Percentiles rank a stretch among this genome's conserved stretches.
Evolutionary conservation across 768 basidiomycete species (phyloP).

Genomic region (Pleurotus tuoliensis): DNA sequence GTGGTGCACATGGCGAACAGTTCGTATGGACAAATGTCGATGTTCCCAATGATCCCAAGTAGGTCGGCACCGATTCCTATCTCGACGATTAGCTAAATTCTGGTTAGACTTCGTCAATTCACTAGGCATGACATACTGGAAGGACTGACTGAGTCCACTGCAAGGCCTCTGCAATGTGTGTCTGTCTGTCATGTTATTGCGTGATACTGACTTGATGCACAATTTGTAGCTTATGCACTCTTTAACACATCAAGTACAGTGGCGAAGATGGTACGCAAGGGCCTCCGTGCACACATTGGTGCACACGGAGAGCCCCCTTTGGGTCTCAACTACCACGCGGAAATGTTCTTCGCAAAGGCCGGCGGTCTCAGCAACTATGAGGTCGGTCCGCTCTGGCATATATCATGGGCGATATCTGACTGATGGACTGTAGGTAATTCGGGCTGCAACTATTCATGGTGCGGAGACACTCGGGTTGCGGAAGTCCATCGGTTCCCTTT

Average conservation of each 20-base stretch:
- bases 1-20: slow-evolving; percentile 68
- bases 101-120: slow-evolving; percentile 54
- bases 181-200: background rate
- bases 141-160: slow-evolving; percentile 53
- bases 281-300: slow-evolving; percentile 61
- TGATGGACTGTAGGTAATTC: slow-evolving; percentile 43
- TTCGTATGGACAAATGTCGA: slow-evolving; percentile 63
- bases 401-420: background rate
- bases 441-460: slow-evolving; percentile 64
- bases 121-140: slow-evolving; percentile 64
- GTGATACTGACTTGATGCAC: slow-evolving; percentile 1
- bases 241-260: slow-evolving; percentile 69
- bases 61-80: slow-evolving; percentile 11
- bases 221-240: slow-evolving; percentile 48
- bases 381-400: slow-evolving; percentile 28
- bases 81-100: background rate
- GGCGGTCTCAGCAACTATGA: slow-evolving; percentile 73
- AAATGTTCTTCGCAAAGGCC: slow-evolving; percentile 59
- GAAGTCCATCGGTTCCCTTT: slow-evolving; percentile 58
- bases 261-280: slow-evolving; percentile 64
- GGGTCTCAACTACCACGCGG: slow-evolving; percentile 74
- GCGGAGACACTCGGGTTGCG: slow-evolving; percentile 64
- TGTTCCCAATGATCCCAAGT: slow-evolving; percentile 70
- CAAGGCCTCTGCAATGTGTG: slow-evolving; percentile 58
- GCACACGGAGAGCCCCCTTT: slow-evolving; percentile 73